Base-by-base conservation (phyloP, 116 monocot species). In the Zostera marina region DNA sequence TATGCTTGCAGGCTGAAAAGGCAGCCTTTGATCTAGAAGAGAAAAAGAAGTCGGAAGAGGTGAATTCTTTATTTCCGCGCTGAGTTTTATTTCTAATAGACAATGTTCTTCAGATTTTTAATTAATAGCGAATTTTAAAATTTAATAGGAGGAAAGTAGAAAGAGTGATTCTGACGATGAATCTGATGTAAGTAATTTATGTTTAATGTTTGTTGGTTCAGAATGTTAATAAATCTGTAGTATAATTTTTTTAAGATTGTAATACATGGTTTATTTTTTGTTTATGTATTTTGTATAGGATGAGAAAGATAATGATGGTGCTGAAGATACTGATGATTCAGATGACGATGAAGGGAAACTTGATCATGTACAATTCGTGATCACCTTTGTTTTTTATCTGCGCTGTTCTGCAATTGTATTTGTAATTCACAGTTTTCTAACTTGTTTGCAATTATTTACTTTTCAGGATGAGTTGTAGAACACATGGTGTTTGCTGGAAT, bases 11-110 rank as follows among this genome's bases (percentile, higher is more conserved):
- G 79, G 80, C 77, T 63, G 85, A 85, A 64, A 80, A 77, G 67
- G 68, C 69, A 58, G 74, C 85, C 17, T 85, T 85, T 63, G 80
- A 80, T 38, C 71, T 72, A 56, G 64, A 66, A 39, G 73, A 85
- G 74, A 80, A 77, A 59, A 80, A 77, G 69, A 64, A 63, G 23
- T n/a, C n/a, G n/a, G 73, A 77, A 53, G 80, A 76, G 56, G 84
- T 80, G 61, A 32, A 63, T 11, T 44, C 13, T 20, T 22, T 43
- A 13, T 25, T 42, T 32, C 19, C 41, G 1, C 41, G 12, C 21
- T 59, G 42, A 9, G 10, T 59, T 51, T 19, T 44, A 44, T 43
- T 8, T 59, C 44, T 22, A 13, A 2, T 22, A 9, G 10, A 32
- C 11, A 38, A 25, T 14, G 2, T 61, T 12, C 47, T 61, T 26